Evolutionary conservation across 78 protist species (phyloP).

Genomic region (Isochrysis galbana): DNA sequence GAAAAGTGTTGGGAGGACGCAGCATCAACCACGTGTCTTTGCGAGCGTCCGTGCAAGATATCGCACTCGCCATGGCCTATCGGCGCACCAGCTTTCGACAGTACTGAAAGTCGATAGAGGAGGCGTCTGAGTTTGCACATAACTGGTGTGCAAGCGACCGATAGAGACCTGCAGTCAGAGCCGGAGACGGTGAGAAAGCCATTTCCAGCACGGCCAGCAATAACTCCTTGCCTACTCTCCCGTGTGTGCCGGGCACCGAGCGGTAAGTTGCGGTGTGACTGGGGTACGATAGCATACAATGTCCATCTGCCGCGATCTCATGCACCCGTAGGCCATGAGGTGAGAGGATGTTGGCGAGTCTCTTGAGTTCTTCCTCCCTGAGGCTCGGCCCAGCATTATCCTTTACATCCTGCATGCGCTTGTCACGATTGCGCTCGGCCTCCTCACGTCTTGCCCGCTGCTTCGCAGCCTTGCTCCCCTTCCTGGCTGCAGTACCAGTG

Average conservation of each 20-base stretch:
- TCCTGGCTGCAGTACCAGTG: neutral
- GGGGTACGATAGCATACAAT: too few relatives aligned
- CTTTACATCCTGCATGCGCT: neutral
- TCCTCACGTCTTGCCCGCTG: neutral
- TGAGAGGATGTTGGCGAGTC: neutral
- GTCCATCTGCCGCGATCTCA: slow-evolving; percentile 4
- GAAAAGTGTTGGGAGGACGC: too few relatives aligned
- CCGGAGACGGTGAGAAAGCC: neutral
- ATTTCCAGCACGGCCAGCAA: too few relatives aligned
- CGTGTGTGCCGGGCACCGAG: neutral
- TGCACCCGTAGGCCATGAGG: neutral
- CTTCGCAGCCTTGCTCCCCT: neutral
- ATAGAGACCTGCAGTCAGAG: neutral
- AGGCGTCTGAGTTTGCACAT: neutral
- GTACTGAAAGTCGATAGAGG: neutral
- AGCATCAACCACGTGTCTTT: too few relatives aligned
- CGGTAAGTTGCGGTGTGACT: neutral
- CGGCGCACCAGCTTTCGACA: too few relatives aligned
- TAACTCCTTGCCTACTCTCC: neutral
- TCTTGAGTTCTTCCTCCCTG: neutral
- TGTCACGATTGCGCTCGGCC: neutral
- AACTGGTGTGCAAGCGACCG: slow-evolving; percentile 10
- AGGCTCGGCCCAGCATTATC: neutral
- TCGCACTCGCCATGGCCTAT: too few relatives aligned
- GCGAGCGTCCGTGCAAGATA: too few relatives aligned